Evolutionary conservation across 768 basidiomycete genomes (phyloP), one percentile per base, ranked within the genome.

Genomic region (Boletellus emodensis): DNA sequence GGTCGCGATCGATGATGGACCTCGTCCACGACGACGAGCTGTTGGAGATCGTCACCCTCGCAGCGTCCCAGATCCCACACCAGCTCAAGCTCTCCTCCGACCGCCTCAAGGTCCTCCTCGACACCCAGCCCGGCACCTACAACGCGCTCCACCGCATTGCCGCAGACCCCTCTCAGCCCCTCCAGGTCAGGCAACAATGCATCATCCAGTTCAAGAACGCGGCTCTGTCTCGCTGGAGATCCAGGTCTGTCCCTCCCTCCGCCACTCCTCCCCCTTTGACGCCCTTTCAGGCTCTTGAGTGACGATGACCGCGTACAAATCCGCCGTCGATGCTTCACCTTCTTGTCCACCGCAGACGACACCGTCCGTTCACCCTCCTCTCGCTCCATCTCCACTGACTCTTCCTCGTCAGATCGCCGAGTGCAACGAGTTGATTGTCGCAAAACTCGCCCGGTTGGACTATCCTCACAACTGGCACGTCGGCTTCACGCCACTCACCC

Each of bases 141-240:
- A 81, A 87, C 60, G 77, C 78, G 17, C 72, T 93, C 42, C 81
- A 87, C 57, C 79, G 84, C 56, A 89, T 92, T 65, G 87, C 88
- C 20, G 74, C 81, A 26, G 77, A 82, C 57, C 71, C 69, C 54
- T 66, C 74, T 2, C 66, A 84, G n/a, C 84, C 87, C 13, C 65
- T 86, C 34, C 71, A 71, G 14, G 78, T 93, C 44, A 82, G 92
- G 37, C 80, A 87, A 57, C 87, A 89, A 64, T 83, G 87, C 22
- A 89, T 91, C 55, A 87, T 94, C 48, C 90, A 92, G 61, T 87
- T 94, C 72, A 94, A 94, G 71, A 94, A 94, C 59, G 76, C 78
- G 1, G 84, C 83, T 3, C 65, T 84, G 4, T 70, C 70, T 43
- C 84, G 89, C 60, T 95, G 93, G 93, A 76, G 79, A 62, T 85